These are phyloP conservation scores for Ormosia semicastrata DNA, from an alignment of 306 rosid species.

Conservation along the genomic window DNA sequence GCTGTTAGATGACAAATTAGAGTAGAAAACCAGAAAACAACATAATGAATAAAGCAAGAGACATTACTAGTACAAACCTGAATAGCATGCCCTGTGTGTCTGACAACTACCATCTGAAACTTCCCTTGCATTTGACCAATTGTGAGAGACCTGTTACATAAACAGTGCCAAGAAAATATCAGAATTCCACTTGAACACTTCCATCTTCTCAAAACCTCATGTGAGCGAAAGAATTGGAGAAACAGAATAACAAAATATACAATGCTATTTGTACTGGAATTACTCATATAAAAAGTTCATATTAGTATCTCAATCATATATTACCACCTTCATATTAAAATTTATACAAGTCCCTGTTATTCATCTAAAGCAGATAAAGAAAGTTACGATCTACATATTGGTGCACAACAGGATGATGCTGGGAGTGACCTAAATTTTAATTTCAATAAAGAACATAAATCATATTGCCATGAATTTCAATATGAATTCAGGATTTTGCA, in stretches of 20 bases:
- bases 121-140: conserved; percentile 99
- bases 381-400: neutral
- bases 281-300: neutral
- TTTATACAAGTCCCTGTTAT: neutral
- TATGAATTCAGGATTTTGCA: neutral
- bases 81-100: conserved; percentile 94
- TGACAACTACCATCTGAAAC: conserved; percentile 90
- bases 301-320: neutral
- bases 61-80: conserved; percentile 50
- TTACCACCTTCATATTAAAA: neutral
- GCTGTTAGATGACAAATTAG: conserved; percentile 15
- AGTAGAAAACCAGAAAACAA: neutral
- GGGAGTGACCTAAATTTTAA: neutral
- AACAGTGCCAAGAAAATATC: conserved; percentile 24
- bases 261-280: neutral
- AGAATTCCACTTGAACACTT: conserved; percentile 23
- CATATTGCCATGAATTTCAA: neutral
- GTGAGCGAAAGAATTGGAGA: neutral
- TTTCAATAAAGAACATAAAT: neutral
- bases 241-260: neutral
- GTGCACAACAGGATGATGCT: neutral
- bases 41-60: neutral
- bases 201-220: neutral
- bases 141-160: conserved; percentile 73
- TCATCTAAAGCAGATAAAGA: neutral